Conservation (phyloP, 2,329 filamentous ascomycete genomes). For the Colletotrichum siamense region DNA sequence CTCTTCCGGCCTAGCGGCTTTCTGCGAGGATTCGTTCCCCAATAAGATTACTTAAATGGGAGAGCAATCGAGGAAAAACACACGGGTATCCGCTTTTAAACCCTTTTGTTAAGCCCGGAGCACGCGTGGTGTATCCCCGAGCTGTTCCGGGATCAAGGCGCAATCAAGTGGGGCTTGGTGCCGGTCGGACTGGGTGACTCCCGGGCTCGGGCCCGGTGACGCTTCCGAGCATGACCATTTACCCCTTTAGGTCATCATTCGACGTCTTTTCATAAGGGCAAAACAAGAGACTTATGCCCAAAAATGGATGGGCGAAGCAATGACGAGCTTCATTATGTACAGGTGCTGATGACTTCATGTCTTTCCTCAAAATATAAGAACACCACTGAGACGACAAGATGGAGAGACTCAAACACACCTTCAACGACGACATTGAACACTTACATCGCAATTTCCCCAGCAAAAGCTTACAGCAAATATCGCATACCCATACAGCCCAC, state of each 20-base stretch:
- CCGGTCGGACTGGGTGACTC: neutral
- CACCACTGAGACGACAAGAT: neutral
- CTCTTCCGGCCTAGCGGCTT: slow-evolving; percentile 6
- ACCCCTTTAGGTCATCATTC: neutral
- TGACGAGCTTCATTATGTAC: neutral
- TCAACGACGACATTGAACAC: neutral
- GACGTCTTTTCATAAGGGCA: neutral
- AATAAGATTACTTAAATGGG: neutral
- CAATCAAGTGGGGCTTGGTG: neutral
- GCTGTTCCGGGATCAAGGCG: neutral
- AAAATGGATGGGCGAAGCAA: neutral
- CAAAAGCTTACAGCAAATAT: neutral
- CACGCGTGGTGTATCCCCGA: neutral
- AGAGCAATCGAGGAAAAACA: neutral
- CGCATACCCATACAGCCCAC: neutral
- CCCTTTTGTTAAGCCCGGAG: neutral
- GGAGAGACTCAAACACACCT: neutral
- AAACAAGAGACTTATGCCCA: neutral
- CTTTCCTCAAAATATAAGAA: neutral
- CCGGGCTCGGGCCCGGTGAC: neutral
- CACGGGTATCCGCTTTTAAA: neutral
- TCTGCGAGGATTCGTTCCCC: neutral
- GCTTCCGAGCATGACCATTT: neutral
- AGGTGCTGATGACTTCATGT: neutral
- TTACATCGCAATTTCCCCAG: neutral